Conservation (phyloP, 257 asterid species). For the Nicotiana undulata region DNA sequence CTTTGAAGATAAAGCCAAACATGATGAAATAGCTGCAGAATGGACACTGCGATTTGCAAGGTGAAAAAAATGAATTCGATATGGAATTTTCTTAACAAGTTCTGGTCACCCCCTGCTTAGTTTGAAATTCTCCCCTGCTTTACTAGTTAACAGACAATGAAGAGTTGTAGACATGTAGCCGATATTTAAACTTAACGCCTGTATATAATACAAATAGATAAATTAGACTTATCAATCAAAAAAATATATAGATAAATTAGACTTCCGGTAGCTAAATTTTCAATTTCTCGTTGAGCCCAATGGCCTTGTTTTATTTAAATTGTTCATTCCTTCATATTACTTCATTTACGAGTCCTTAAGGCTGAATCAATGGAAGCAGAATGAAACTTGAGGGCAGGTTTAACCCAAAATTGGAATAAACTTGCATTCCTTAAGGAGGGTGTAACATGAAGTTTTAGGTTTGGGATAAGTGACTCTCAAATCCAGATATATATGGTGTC, state of each 20-base stretch:
- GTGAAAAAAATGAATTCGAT: constrained; percentile 17
- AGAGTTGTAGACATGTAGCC: neutral
- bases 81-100: neutral
- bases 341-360: neutral
- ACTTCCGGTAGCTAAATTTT: neutral
- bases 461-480: no score
- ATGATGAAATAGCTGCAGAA: constrained; percentile 71
- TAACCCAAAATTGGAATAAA: neutral
- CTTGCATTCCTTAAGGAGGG: neutral
- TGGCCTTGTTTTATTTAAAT: neutral
- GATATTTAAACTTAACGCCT: neutral
- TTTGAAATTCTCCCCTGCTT: neutral
- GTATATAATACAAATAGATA: neutral
- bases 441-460: no score
- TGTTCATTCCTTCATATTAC: neutral
- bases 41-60: constrained; percentile 84
- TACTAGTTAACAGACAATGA: neutral
- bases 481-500: neutral
- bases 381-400: neutral
- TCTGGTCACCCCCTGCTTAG: constrained; percentile 2
- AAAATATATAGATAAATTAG: neutral
- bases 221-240: no score
- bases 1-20: constrained; percentile 65
- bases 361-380: neutral
- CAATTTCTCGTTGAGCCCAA: neutral